Percentiles rank a stretch among this genome's conserved stretches.
phyloP scores from a whole-genome alignment of 2,329 filamentous ascomycete species.

The Phialocephala subalpina region DNA sequence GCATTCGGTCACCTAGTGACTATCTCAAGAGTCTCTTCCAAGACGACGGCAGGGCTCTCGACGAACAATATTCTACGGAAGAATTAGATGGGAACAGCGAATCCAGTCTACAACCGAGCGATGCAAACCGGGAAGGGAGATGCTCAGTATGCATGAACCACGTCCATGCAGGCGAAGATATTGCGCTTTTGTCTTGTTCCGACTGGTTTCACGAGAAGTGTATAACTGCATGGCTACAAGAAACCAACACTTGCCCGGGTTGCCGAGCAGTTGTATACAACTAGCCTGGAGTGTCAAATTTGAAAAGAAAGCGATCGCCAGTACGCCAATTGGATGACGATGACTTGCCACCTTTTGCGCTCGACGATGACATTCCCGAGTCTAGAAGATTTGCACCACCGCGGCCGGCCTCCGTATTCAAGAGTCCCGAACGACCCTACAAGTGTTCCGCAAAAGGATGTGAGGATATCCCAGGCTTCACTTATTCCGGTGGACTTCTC shows the following conservation, averaged over 20 bases:
- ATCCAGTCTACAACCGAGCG: neutral
- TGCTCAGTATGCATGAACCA: slow-evolving; percentile 97
- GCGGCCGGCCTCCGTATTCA: no score
- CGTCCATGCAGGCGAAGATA: slow-evolving; percentile 75
- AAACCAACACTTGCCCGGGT: slow-evolving; percentile 93
- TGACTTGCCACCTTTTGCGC: no score
- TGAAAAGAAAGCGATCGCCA: no score
- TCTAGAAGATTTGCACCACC: no score
- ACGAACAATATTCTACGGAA: neutral
- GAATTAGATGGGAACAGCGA: neutral
- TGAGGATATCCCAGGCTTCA: no score
- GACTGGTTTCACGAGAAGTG: slow-evolving; percentile 95
- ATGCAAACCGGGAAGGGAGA: slow-evolving; percentile 57
- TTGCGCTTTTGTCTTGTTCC: slow-evolving; percentile 81
- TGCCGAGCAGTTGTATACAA: slow-evolving; percentile 59
- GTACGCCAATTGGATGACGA: no score
- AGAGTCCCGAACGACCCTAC: no score
- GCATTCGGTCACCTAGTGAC: neutral
- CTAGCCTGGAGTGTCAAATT: neutral
- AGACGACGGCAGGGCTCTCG: neutral
- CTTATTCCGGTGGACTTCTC: no score
- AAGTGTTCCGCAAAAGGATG: no score
- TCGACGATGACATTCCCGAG: no score
- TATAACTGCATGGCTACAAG: slow-evolving; percentile 82
- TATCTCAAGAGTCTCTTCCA: slow-evolving; percentile 3